Base-by-base conservation (phyloP, 2,329 filamentous ascomycete species). In the Fusarium equiseti region DNA sequence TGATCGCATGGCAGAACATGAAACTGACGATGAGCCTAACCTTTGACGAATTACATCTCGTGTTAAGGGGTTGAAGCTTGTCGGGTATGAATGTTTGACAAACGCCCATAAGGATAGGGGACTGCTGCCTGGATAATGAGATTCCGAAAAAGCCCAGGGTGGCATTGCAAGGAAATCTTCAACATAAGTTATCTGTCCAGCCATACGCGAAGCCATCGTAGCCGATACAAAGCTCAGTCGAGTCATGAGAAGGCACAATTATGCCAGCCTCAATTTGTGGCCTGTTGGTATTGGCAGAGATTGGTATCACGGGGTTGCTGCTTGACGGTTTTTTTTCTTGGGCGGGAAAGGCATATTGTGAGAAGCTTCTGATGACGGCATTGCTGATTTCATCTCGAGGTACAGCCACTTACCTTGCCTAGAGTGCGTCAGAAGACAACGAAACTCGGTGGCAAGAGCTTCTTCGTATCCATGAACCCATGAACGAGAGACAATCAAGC, bases 341-440 rank as follows among this genome's bases (percentile, higher is more conserved):
- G 24, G 22, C 6, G 43, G 55, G 31, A 55, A 66, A 66, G 15
- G 22, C 26, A 61, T 35, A 22, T 24, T 10, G 32, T 12, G 24
- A 31, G 20, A 13, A 43, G 16, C 7, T 18, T 26, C n/a, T n/a
- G 13, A 54, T 51, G 26, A 67, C 49, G 54, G 29, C 55, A 66
- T 38, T 24, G n/a, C 22, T 42, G 10, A 60, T 45, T 26, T 38
- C 31, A 16, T 53, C 24, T 44, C 18, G 13, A 26, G 13, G 24
- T 20, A 16, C 15, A 26, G n/a, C 24, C n/a, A 50, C 29, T 24
- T 35, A 18, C 4, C 40, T 32, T 15, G 63, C 63, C 15, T 49
- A 48, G 18, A n/a, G 63, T 66, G 31, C 55, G 63, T 52, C 45
- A 51, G 40, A 38, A 67, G 55, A 49, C 63, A 56, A 54, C 46